phyloP scores from a whole-genome alignment of 345 rosid species.

The Conringia planisiliqua region DNA sequence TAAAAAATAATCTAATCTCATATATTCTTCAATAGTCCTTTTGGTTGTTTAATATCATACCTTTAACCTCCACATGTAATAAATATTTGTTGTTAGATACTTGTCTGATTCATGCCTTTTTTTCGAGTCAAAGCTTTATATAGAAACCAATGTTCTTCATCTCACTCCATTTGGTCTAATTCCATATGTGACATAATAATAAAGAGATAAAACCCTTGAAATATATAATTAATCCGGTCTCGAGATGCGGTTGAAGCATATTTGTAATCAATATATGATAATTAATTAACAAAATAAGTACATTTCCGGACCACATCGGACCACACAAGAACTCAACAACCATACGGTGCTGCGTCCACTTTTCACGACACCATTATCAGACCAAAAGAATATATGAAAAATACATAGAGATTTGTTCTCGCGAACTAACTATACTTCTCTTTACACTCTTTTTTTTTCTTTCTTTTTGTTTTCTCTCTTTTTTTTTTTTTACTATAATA shows the following conservation, averaged over 20 bases:
- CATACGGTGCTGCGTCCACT: conserved; percentile 22
- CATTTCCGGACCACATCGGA: conserved; percentile 24
- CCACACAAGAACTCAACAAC: conserved; percentile 17
- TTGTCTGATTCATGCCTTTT: conserved; percentile 19
- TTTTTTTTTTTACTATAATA: neutral
- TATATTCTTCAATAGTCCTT: neutral
- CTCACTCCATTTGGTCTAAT: neutral
- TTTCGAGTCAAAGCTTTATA: conserved; percentile 7
- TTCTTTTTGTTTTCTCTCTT: neutral
- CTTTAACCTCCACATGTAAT: conserved; percentile 8
- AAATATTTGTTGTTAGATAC: conserved; percentile 15
- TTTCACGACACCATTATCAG: conserved; percentile 15
- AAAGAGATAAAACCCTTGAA: neutral
- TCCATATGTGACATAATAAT: neutral
- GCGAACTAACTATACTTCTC: conserved; percentile 6
- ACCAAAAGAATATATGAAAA: conserved; percentile 31
- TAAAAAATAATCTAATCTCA: neutral
- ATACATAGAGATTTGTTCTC: conserved; percentile 19
- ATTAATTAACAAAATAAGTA: neutral
- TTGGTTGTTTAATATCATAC: neutral
- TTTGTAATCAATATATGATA: conserved; percentile 1
- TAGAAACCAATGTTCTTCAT: neutral
- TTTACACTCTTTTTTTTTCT: neutral
- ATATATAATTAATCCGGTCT: neutral
- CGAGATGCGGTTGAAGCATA: conserved; percentile 23